Evolutionary conservation across 164 flowering plant species (phyloP), one percentile per base, ranked within the genome.

Genomic region (Magnolia sinica): DNA sequence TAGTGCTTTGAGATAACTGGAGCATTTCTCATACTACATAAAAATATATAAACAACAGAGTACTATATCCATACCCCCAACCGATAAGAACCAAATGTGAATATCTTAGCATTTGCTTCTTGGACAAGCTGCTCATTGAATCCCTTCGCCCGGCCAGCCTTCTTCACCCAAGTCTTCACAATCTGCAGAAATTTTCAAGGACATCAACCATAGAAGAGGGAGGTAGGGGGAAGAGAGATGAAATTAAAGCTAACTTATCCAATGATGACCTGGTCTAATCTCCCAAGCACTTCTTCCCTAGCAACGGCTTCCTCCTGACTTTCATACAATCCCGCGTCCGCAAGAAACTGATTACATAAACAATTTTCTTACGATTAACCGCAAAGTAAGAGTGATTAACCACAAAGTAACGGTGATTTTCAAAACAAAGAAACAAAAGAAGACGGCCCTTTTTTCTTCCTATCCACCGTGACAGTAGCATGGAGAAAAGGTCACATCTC

Each of bases 11-110:
- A 37, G 45, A 37, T 37, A 37, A 37, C 45, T 5, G 45, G 45
- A 37, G 45, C 45, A 37, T 37, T 37, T 37, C 45, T 37, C 45
- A 37, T 37, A 37, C 45, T 37, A 37, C 45, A 37, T 37, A 37
- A 37, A 37, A 37, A 37, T 37, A 37, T 5, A 4, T 14, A 50
- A 49, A 50, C 11, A n/a, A 11, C 4, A 29, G 31, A 8, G 24
- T 8, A 4, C 51, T 29, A 37, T 45, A 22, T 76, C 68, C 92
- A 74, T 96, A 96, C 98, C 91, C 99, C 99, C 45, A 96, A 86
- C 1, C 99, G 92, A 75, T 96, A 96, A 66, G 99, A 96, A 76
- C 99, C 99, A 87, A 91, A 96, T 4, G 98, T 96, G 81, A 91
- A 94, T 77, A 96, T 94, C 83, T 90, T 93, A 20, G 98, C 99